Percentiles rank a stretch among this genome's conserved stretches.
Evolutionary conservation across 2,329 filamentous ascomycete genomes (phyloP).

Genomic region (Mycogone perniciosa): DNA sequence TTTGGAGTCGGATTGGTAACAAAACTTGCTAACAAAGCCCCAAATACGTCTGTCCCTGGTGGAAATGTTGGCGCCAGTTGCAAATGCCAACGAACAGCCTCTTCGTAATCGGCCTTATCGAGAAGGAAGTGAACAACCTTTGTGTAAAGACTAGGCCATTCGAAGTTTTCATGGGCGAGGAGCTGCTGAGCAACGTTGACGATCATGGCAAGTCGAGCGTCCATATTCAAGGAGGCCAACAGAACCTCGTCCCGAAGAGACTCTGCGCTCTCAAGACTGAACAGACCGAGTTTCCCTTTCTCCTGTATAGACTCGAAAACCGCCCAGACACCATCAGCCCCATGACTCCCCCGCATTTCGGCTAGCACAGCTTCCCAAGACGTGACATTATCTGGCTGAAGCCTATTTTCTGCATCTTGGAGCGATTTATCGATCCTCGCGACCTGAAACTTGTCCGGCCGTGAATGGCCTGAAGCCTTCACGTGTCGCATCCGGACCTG

Average conservation of each 20-base stretch:
- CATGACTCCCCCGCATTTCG: slow-evolving; percentile 16
- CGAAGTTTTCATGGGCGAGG: slow-evolving; percentile 28
- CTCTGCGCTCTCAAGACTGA: slow-evolving; percentile 20
- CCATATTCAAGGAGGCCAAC: slow-evolving; percentile 21
- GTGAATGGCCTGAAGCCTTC: slow-evolving; percentile 1
- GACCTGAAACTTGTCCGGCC: neutral
- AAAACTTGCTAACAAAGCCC: slow-evolving; percentile 37
- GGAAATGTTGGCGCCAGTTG: slow-evolving; percentile 38
- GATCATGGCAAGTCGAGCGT: slow-evolving; percentile 21
- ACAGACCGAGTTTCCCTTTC: slow-evolving; percentile 13
- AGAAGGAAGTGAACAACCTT: slow-evolving; percentile 40
- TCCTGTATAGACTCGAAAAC: slow-evolving; percentile 20
- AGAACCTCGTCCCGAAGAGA: slow-evolving; percentile 26
- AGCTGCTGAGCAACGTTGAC: slow-evolving; percentile 29
- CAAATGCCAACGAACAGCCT: slow-evolving; percentile 43
- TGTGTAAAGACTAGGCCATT: slow-evolving; percentile 47
- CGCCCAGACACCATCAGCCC: slow-evolving; percentile 23
- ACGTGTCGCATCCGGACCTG: slow-evolving; percentile 9
- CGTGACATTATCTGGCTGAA: slow-evolving; percentile 12
- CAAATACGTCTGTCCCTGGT: slow-evolving; percentile 36
- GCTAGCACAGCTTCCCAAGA: slow-evolving; percentile 18
- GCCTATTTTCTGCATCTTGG: slow-evolving; percentile 1
- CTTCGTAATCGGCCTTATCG: slow-evolving; percentile 29
- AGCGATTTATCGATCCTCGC: slow-evolving; percentile 1
- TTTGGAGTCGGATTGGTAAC: slow-evolving; percentile 30